These are phyloP conservation scores for Sclerotinia trifoliorum DNA, from an alignment of 2,329 filamentous ascomycete species.

Conservation along the genomic window DNA sequence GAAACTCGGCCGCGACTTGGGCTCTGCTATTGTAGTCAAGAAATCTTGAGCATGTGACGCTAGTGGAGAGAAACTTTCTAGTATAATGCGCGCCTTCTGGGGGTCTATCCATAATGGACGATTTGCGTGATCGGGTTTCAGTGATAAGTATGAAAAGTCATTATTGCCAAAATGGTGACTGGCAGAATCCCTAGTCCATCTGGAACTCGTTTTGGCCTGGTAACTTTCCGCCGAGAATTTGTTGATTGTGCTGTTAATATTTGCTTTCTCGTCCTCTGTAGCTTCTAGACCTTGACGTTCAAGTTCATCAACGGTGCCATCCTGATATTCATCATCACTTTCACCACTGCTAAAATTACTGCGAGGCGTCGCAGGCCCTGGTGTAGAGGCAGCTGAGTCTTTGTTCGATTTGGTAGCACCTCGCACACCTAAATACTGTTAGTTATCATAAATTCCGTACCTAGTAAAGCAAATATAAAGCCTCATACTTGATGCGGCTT, in stretches of 20 bases:
- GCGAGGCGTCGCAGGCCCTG: slow-evolving; percentile 58
- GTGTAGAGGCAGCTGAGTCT: slow-evolving; percentile 58
- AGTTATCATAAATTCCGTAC: slow-evolving; percentile 35
- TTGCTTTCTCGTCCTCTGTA: slow-evolving; percentile 51
- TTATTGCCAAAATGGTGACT: slow-evolving; percentile 40
- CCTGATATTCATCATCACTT: slow-evolving; percentile 46
- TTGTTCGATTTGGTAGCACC: slow-evolving; percentile 55
- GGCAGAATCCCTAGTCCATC: slow-evolving; percentile 36
- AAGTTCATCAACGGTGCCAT: slow-evolving; percentile 15
- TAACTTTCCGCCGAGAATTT: slow-evolving; percentile 50
- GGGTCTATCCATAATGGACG: slow-evolving; percentile 94
- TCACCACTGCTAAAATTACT: slow-evolving; percentile 56
- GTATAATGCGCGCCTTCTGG: slow-evolving; percentile 77
- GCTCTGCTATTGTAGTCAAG: slow-evolving; percentile 92
- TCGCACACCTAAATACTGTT: slow-evolving; percentile 45
- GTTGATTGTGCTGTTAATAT: slow-evolving; percentile 58
- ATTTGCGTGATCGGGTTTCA: slow-evolving; percentile 87
- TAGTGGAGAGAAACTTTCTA: slow-evolving; percentile 90
- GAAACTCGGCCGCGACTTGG: slow-evolving; percentile 82
- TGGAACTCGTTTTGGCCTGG: slow-evolving; percentile 27
- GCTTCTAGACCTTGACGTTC: slow-evolving; percentile 48
- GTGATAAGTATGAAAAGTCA: slow-evolving; percentile 74
- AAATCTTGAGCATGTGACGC: slow-evolving; percentile 90
- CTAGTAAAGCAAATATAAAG: slow-evolving; percentile 32
- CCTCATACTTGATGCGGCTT: slow-evolving; percentile 55